A percentile compares a stretch with the other conserved stretches of the same genome.
Conservation (phyloP, 1,284 basidiomycete species). For the Fomes fomentarius region DNA sequence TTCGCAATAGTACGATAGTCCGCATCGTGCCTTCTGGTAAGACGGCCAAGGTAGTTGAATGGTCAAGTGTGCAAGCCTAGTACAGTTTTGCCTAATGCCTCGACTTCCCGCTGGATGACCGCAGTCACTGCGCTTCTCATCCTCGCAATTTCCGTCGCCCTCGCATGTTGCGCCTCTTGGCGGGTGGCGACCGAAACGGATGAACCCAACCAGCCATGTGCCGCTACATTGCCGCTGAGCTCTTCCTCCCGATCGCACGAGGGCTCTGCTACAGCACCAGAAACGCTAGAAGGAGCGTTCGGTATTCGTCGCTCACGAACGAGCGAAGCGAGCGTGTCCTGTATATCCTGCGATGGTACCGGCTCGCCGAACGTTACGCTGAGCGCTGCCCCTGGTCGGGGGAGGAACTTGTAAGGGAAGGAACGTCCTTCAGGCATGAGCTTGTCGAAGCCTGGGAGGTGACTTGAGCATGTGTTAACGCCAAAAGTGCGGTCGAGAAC, state of each 20-base stretch:
- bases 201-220: conserved; percentile 19
- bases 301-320: conserved; percentile 12
- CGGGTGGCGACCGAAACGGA: conserved; percentile 4
- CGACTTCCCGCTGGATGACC: conserved; percentile 60
- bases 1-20: no score
- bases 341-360: conserved; percentile 49
- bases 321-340: conserved; percentile 28
- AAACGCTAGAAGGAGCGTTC: conserved; percentile 15
- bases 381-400: conserved; percentile 62
- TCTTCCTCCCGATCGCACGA: conserved; percentile 12
- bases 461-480: no score
- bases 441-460: conserved; percentile 86
- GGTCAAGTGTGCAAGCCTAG: conserved; percentile 40
- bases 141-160: conserved; percentile 34
- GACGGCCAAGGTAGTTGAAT: no score
- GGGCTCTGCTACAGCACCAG: conserved; percentile 11
- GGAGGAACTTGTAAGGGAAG: conserved; percentile 75
- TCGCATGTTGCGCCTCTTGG: conserved; percentile 14
- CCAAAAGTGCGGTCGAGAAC: no score
- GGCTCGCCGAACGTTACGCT: conserved; percentile 76
- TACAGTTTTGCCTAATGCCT: conserved; percentile 57
- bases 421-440: conserved; percentile 86
- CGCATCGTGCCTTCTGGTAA: no score
- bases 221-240: conserved; percentile 11
- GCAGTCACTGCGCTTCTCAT: conserved; percentile 60